Base-by-base conservation (phyloP, 306 rosid species). In the Datisca glomerata region DNA sequence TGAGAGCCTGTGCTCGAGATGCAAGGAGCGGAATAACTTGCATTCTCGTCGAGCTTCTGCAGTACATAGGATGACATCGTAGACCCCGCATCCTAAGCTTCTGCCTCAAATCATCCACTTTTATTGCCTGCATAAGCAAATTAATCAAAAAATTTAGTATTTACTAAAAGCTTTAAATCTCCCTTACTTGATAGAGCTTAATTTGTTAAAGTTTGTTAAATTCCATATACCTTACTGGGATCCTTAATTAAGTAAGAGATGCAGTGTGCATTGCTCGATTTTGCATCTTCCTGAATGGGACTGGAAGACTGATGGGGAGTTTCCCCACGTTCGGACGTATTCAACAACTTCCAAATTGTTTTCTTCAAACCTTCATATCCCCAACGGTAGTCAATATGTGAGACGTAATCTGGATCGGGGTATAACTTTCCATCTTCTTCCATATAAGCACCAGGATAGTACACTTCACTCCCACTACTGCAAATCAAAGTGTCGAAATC, bases 1-100 rank as follows among this genome's bases (percentile, higher is more conserved):
- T 78, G 22, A 78, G 81, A 18, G 86, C 81, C 49, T 78, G 86
- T 2, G 81, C 81, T 56, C 86, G 71, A 53, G 86, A 78, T 45
- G 86, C 86, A 24, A 73, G 81, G 17, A 73, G 66, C 21, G 86
- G 86, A 55, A 78, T 37, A 20, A 64, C 64, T 50, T 78, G 86
- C 70, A 78, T 43, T 64, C 81, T 59, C 1, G 86, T 69, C 15
- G 71, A 63, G 39, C 43, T 66, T 51, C 86, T 45, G 60, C 81
- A 69, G 52, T 73, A 78, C 86, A 78, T 78, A 2, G 75, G 81
- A 73, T 78, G 86, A 51, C 86, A 78, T 4, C 86, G 75, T 12
- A 78, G 63, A 0, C 86, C 86, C n/a, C 86, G 60, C 81, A 73
- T 60, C 60, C 86, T 71, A 13, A 78, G 81, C 69, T 73, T 78